Evolutionary conservation across 495 filamentous ascomycete species (phyloP), one percentile per base, ranked within the genome.

Genomic region (Paragyromitra xinjiangensis): DNA sequence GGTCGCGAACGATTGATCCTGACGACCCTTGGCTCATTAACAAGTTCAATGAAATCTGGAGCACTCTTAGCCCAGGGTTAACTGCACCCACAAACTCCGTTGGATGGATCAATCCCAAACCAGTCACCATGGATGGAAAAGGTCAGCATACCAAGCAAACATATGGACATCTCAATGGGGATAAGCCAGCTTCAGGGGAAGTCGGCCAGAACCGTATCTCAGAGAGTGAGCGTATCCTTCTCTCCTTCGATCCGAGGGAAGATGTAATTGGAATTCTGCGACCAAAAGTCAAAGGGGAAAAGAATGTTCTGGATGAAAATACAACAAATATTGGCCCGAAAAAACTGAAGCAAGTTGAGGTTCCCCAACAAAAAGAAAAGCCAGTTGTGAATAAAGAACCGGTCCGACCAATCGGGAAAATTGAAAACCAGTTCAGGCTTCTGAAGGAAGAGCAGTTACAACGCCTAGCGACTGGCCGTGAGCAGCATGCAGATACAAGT

Each of bases 151-250:
- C 44, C 1, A 24, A 8, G 7, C 26, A 62, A 11, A 26, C 5
- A 6, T n/a, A 40, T 16, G n/a, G 7, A 1, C 3, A 22, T 34
- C 19, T 34, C 0, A 11, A 22, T 6, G 6, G n/a, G 19, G 45
- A 40, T 1, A 37, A 50, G 48, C 0, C 3, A 14, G 26, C 29
- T 2, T 8, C 29, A 22, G 34, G 24, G 58, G 19, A 29, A 9
- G 19, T 39, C 6, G 2, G 5, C n/a, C 7, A 34, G 7, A 71
- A 5, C 7, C 37, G 24, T 1, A 26, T 65, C n/a, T 66, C 69
- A 9, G 69, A 73, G 61, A 77, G 40, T 37, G 69, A 66, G 6
- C 69, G 50, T 48, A 77, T 73, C 2, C 19, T 73, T 9, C 34
- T 29, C 29, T 61, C 69, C 2, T 73, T 73, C 22, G 19, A 64